phyloP scores from a whole-genome alignment of 805 yeast species.

The Clavispora asparagi region DNA sequence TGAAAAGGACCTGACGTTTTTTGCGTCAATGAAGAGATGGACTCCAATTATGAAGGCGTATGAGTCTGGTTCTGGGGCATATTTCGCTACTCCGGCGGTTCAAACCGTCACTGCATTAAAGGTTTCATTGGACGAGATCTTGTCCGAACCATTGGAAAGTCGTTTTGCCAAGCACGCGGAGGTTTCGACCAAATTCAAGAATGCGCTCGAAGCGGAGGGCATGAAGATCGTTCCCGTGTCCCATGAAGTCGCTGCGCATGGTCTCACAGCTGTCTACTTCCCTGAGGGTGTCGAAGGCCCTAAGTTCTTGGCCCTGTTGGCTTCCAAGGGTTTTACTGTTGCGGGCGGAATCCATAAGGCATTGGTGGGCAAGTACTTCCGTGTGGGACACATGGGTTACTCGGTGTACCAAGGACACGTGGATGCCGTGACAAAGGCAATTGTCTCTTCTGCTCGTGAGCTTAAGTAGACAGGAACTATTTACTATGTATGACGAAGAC shows the following conservation, averaged over 20 bases:
- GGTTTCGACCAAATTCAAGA: slow-evolving; percentile 64
- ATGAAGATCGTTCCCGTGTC: slow-evolving; percentile 62
- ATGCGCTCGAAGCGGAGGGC: slow-evolving; percentile 51
- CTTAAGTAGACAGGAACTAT: not conserved
- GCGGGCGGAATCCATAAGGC: slow-evolving; percentile 91
- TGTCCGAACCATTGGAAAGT: slow-evolving; percentile 47
- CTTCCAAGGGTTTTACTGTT: slow-evolving; percentile 63
- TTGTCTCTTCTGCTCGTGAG: slow-evolving; percentile 19
- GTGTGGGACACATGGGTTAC: slow-evolving; percentile 96
- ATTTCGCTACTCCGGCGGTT: slow-evolving; percentile 96
- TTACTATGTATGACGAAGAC: not conserved
- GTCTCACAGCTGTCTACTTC: slow-evolving; percentile 78
- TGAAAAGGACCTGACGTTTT: slow-evolving; percentile 48
- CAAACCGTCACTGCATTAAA: slow-evolving; percentile 79
- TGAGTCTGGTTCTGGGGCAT: slow-evolving; percentile 73
- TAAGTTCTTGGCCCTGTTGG: slow-evolving; percentile 55
- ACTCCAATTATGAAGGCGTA: slow-evolving; percentile 81
- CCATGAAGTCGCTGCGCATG: slow-evolving; percentile 69
- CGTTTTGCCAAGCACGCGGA: slow-evolving; percentile 61
- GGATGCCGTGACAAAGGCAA: slow-evolving; percentile 28
- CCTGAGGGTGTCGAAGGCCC: slow-evolving; percentile 70
- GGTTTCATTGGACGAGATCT: slow-evolving; percentile 68
- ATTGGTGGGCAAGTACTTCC: slow-evolving; percentile 74
- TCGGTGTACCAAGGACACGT: slow-evolving; percentile 45
- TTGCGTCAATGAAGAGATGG: slow-evolving; percentile 79